Evolutionary conservation across 768 basidiomycete genomes (phyloP), one percentile per base, ranked within the genome.

Genomic region (Agaricus blazei): DNA sequence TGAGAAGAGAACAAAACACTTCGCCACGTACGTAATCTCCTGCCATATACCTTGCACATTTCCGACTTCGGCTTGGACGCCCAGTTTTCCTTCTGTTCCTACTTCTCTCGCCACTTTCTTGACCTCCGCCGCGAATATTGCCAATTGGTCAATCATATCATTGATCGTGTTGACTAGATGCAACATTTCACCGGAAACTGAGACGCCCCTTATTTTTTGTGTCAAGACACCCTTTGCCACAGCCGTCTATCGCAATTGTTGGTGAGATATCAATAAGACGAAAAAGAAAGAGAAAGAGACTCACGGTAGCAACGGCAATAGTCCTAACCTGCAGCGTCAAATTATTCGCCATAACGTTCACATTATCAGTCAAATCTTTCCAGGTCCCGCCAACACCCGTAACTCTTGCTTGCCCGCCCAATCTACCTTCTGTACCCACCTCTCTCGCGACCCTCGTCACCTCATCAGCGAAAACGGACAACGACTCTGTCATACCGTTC

Each of bases 21-120:
- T 50, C 29, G 57, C 37, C 23, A 80, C 90, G 54, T 67, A 94
- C 90, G 95, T 98, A 68, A 99, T 98, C 68, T 96, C 94, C 64
- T 95, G 91, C 97, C 97, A 99, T 34, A 93, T 95, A 38, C 97
- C 97, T 66, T 98, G 93, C 5, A 98, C 90, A 55, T 94, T 92
- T 57, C 93, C 93, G 7, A 98, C 92, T 68, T 98, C 93, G 3
- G 97, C 97, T 65, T 97, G 95, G 0, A 96, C 97, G 61, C 97
- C 96, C 4, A 98, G 76, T 71, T 98, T 98, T n/a, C 97, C 96
- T 65, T 98, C 94, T 12, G 96, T 98, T 45, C 96, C 96, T 65
- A 99, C 96, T 69, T 99, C 95, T 34, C 93, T 77, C 1, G 97
- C 97, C 52, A 99, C 96, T 65, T 96, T 91, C 71, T 94, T 98